Conservation (phyloP, 176 grass and related monocot species). For the Musa itinerans region DNA sequence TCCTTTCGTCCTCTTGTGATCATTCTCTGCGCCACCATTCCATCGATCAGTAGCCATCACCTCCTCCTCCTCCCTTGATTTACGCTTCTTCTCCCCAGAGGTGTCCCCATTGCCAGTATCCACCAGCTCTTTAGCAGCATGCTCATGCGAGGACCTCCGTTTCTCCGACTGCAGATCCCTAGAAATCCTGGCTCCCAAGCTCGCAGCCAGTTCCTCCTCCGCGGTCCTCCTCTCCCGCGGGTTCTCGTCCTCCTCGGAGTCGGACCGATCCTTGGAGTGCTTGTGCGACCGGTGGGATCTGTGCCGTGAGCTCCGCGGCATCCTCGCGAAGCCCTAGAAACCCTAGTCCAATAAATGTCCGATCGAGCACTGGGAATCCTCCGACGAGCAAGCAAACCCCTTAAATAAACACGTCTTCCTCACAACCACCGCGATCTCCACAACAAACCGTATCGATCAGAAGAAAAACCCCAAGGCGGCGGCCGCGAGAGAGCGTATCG, state of each 20-base stretch:
- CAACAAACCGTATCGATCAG: neutral
- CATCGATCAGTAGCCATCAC: constrained; percentile 63
- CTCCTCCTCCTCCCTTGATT: constrained; percentile 54
- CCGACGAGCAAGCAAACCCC: constrained; percentile 13
- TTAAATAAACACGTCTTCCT: neutral
- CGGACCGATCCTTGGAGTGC: constrained; percentile 67
- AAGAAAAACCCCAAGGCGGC: neutral
- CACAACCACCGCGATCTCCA: neutral
- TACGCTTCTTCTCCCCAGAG: constrained; percentile 66
- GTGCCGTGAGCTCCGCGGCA: constrained; percentile 88
- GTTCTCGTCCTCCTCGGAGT: constrained; percentile 65
- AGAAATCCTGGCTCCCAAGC: constrained; percentile 50
- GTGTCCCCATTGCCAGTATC: constrained; percentile 45
- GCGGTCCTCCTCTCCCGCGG: constrained; percentile 26
- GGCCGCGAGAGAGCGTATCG: neutral
- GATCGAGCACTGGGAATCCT: constrained; percentile 10
- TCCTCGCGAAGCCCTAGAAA: constrained; percentile 32
- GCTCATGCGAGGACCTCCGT: constrained; percentile 42
- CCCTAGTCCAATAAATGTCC: constrained; percentile 19
- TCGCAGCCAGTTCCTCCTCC: constrained; percentile 31
- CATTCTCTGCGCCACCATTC: constrained; percentile 62
- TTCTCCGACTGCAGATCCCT: constrained; percentile 70
- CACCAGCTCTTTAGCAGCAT: constrained; percentile 28
- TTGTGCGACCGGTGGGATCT: constrained; percentile 81
- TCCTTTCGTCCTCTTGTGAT: constrained; percentile 57